Percentiles rank a stretch among this genome's conserved stretches.
Evolutionary conservation across 2,329 filamentous ascomycete species (phyloP).

Genomic region (Cercospora beticola): DNA sequence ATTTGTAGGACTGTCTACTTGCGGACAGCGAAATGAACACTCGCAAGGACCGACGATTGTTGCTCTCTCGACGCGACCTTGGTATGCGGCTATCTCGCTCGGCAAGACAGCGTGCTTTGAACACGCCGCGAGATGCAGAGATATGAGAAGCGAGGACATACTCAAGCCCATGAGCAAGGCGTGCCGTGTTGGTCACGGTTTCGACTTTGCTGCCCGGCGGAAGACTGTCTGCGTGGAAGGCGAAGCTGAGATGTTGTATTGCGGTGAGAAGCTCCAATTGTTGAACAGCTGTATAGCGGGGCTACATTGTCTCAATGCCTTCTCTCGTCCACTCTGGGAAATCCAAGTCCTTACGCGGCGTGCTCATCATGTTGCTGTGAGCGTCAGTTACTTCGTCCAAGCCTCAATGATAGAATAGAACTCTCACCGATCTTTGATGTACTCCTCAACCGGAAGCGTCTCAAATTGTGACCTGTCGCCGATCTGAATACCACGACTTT

Average conservation of each 20-base stretch:
- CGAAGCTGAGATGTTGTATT: neutral
- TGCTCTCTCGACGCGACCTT: neutral
- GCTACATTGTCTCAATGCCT: conserved; percentile 14
- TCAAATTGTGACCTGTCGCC: conserved; percentile 44
- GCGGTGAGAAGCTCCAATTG: neutral
- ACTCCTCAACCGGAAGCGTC: conserved; percentile 39
- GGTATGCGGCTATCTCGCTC: neutral
- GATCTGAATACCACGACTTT: conserved; percentile 42
- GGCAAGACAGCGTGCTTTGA: neutral
- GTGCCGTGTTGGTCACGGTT: too few relatives aligned
- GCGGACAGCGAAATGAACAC: neutral
- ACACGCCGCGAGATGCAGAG: neutral
- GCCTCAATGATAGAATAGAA: neutral
- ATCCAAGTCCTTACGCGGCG: conserved; percentile 18
- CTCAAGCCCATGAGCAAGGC: too few relatives aligned
- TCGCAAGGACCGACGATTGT: neutral
- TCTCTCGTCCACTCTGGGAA: conserved; percentile 27
- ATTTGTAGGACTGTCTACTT: neutral
- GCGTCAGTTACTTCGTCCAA: neutral
- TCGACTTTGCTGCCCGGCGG: neutral
- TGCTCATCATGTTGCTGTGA: conserved; percentile 25
- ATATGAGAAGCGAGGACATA: neutral
- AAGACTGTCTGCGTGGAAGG: neutral
- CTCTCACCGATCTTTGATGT: conserved; percentile 38
- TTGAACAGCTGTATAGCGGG: neutral